phyloP scores from a whole-genome alignment of 2,329 filamentous ascomycete species.

The Trichoderma simmonsii region DNA sequence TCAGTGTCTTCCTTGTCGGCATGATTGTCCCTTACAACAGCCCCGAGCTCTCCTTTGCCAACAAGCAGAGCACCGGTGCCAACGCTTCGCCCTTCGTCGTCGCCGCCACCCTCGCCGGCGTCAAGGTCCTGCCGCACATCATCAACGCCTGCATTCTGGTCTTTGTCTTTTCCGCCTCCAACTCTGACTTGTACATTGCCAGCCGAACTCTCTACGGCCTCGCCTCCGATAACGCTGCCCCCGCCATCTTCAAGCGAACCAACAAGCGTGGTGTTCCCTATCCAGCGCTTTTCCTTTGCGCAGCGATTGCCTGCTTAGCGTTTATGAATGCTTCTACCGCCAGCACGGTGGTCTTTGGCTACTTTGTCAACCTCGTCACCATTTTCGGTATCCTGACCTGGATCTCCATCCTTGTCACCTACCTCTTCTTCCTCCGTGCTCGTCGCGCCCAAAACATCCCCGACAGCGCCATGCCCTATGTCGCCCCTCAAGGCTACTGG shows the following conservation, averaged over 20 bases:
- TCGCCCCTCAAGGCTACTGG: slow-evolving; percentile 66
- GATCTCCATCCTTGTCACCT: slow-evolving; percentile 65
- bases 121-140: slow-evolving; percentile 61
- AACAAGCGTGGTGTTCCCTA: slow-evolving; percentile 70
- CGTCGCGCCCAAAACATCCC: slow-evolving; percentile 59
- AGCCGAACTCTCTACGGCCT: slow-evolving; percentile 71
- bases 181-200: slow-evolving; percentile 75
- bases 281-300: slow-evolving; percentile 59
- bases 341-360: slow-evolving; percentile 54
- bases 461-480: slow-evolving; percentile 57
- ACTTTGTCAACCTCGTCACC: slow-evolving; percentile 66
- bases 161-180: slow-evolving; percentile 74
- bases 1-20: slow-evolving; percentile 70
- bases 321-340: slow-evolving; percentile 63
- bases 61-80: slow-evolving; percentile 35
- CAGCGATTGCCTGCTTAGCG: slow-evolving; percentile 62
- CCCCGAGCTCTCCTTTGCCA: slow-evolving; percentile 55
- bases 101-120: slow-evolving; percentile 62
- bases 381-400: slow-evolving; percentile 65
- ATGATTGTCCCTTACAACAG: slow-evolving; percentile 75
- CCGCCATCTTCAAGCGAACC: slow-evolving; percentile 67
- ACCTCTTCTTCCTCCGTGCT: slow-evolving; percentile 64
- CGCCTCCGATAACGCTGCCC: slow-evolving; percentile 68
- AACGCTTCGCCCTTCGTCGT: slow-evolving; percentile 70
- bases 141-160: slow-evolving; percentile 71